phyloP scores from a whole-genome alignment of 2,329 filamentous ascomycete genomes.

The Cercospora nicotianae region DNA sequence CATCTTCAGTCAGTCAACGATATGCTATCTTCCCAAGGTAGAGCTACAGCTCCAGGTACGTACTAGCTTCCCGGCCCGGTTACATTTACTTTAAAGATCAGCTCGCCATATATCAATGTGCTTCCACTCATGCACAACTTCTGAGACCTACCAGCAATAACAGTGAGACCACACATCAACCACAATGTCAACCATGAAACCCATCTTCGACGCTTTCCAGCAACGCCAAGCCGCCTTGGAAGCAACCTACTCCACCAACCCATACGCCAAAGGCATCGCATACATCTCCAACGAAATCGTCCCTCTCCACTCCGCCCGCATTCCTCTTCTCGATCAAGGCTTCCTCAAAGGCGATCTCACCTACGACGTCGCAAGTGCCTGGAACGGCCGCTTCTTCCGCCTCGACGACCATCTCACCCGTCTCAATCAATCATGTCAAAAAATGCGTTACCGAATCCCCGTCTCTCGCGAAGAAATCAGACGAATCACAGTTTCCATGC shows the following conservation, averaged over 20 bases:
- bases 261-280: conserved; percentile 49
- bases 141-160: too few relatives aligned
- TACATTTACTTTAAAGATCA: not conserved
- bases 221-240: conserved; percentile 38
- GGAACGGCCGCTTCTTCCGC: conserved; percentile 55
- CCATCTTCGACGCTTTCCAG: conserved; percentile 45
- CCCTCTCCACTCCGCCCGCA: conserved; percentile 50
- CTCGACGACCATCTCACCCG: conserved; percentile 53
- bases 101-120: not conserved
- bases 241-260: conserved; percentile 38
- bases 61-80: not conserved
- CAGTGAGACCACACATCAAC: not conserved
- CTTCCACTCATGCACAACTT: too few relatives aligned
- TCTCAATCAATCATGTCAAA: conserved; percentile 47
- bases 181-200: conserved; percentile 48
- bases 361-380: conserved; percentile 55
- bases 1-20: not conserved
- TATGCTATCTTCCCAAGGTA: not conserved
- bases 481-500: conserved; percentile 47
- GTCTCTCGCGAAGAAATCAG: conserved; percentile 38
- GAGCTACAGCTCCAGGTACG: not conserved
- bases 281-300: conserved; percentile 50
- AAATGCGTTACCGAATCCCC: conserved; percentile 49
- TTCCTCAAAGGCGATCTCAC: conserved; percentile 56
- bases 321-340: conserved; percentile 54